These are phyloP conservation scores for Agaricus subrufescens DNA, from an alignment of 768 basidiomycete species.

Conservation along the genomic window DNA sequence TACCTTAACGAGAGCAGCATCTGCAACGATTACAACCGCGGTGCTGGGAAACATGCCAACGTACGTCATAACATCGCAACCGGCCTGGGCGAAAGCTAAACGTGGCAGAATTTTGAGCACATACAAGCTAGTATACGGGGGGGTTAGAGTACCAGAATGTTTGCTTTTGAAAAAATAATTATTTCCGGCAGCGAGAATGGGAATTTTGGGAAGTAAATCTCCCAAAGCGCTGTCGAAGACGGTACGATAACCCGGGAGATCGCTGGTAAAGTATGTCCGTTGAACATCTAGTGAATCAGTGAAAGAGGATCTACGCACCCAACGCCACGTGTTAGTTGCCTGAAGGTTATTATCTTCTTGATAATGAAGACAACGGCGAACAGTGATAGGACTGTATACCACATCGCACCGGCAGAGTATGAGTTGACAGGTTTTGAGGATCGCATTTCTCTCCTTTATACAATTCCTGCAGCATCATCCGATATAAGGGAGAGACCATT, in stretches of 20 bases:
- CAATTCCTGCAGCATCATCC: too few species aligned
- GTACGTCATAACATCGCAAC: slow-evolving; percentile 4
- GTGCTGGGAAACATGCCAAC: slow-evolving; percentile 13
- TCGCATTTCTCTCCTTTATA: too few species aligned
- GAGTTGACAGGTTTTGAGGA: too few species aligned
- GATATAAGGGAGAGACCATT: too few species aligned
- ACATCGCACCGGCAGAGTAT: too few species aligned
- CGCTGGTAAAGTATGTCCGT: neutral
- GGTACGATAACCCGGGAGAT: slow-evolving; percentile 1
- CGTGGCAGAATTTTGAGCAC: neutral
- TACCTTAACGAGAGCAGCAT: slow-evolving; percentile 37
- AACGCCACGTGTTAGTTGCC: neutral
- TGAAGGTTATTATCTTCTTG: slow-evolving; percentile 1
- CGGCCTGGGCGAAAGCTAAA: neutral
- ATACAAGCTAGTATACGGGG: neutral
- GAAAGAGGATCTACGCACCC: neutral
- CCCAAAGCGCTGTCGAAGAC: neutral
- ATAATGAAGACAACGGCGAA: neutral
- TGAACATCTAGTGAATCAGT: neutral
- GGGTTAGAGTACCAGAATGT: neutral
- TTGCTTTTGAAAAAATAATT: slow-evolving; percentile 3
- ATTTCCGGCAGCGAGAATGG: neutral
- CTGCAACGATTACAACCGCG: slow-evolving; percentile 28
- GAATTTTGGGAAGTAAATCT: neutral
- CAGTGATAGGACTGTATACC: neutral